Percentiles rank a stretch among this genome's conserved stretches.
These are phyloP conservation scores for Epichloe coenophiala DNA, from an alignment of 2,329 filamentous ascomycete genomes.

Conservation along the genomic window DNA sequence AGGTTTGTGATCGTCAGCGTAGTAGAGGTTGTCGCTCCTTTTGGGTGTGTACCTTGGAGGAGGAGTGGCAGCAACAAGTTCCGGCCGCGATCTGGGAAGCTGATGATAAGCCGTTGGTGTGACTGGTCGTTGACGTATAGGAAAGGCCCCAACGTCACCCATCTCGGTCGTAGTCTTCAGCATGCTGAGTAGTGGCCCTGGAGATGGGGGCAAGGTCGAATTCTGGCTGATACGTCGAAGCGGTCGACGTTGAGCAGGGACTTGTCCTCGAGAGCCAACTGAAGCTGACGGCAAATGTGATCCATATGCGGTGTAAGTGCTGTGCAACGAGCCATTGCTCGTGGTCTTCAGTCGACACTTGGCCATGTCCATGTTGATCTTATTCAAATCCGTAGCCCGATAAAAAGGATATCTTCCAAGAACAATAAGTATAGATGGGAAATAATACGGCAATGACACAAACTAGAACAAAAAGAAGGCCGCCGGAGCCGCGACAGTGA, in stretches of 20 bases:
- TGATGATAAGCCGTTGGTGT: constrained; percentile 17
- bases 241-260: constrained; percentile 21
- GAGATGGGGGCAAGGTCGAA: constrained; percentile 28
- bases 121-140: constrained; percentile 26
- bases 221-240: constrained; percentile 32
- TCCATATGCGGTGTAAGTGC: constrained; percentile 17
- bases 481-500: constrained; percentile 4
- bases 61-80: constrained; percentile 16
- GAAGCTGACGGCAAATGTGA: constrained; percentile 7
- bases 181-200: constrained; percentile 48
- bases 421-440: constrained; percentile 4
- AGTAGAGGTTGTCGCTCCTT: constrained; percentile 17
- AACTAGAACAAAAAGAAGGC: constrained; percentile 6
- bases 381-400: neutral
- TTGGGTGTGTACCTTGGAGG: constrained; percentile 14
- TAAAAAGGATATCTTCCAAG: neutral
- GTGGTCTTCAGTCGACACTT: constrained; percentile 19
- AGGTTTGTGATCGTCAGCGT: constrained; percentile 28
- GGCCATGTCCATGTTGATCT: constrained; percentile 16
- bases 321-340: constrained; percentile 27
- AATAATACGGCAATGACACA: constrained; percentile 4
- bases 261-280: constrained; percentile 9
- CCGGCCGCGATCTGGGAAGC: constrained; percentile 15
- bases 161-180: constrained; percentile 53
- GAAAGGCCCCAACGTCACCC: constrained; percentile 50